Percentiles rank a stretch among this genome's conserved stretches.
phyloP scores from a whole-genome alignment of 208 protist species.

The Zelonia costaricensis region DNA sequence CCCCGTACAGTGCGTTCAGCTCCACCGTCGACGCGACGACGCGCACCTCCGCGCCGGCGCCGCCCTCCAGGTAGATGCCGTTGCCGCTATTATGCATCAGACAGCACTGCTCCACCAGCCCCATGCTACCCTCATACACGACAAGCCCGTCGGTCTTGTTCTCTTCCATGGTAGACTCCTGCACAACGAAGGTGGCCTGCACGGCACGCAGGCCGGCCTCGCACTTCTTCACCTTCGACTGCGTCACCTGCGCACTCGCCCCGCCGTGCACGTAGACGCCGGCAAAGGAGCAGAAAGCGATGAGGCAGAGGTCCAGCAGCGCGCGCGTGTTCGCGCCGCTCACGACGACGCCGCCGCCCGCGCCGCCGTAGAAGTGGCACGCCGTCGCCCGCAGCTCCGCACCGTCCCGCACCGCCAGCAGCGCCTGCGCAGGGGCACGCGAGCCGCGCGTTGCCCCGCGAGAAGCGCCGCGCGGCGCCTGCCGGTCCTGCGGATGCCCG shows the following conservation, averaged over 20 bases:
- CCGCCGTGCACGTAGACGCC: slow-evolving; percentile 49
- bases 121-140: slow-evolving; percentile 37
- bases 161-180: slow-evolving; percentile 51
- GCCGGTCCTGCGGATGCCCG: background rate
- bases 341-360: slow-evolving; percentile 45
- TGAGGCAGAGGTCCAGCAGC: slow-evolving; percentile 45
- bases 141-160: slow-evolving; percentile 59
- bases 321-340: slow-evolving; percentile 29
- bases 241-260: slow-evolving; percentile 28
- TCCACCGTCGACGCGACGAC: slow-evolving; percentile 56
- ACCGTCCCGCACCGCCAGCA: slow-evolving; percentile 39
- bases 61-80: slow-evolving; percentile 45
- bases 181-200: slow-evolving; percentile 15
- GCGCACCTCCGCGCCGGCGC: slow-evolving; percentile 25
- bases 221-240: slow-evolving; percentile 51
- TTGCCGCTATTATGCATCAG: slow-evolving; percentile 62
- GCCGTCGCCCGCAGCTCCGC: slow-evolving; percentile 45
- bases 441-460: too few relatives aligned
- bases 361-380: slow-evolving; percentile 67
- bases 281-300: slow-evolving; percentile 55
- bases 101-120: slow-evolving; percentile 36
- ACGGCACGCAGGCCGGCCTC: slow-evolving; percentile 46
- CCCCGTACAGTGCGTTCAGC: slow-evolving; percentile 66
- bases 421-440: slow-evolving; percentile 21
- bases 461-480: background rate